These are phyloP conservation scores for Solanum lignicaule DNA, from an alignment of 257 asterid genomes.

Conservation along the genomic window DNA sequence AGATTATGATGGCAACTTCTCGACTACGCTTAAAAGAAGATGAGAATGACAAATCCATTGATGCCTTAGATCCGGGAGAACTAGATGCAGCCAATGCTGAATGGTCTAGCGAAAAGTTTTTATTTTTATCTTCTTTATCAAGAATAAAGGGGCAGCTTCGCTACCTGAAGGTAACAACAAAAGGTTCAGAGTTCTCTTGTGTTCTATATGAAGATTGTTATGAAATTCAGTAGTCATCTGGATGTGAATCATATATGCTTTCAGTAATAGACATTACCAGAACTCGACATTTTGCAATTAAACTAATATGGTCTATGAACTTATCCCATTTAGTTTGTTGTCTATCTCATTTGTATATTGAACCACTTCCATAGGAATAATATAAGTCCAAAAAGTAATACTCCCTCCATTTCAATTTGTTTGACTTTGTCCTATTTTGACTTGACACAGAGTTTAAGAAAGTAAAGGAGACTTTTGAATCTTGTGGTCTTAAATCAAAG, in stretches of 20 bases:
- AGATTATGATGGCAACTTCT: conserved; percentile 85
- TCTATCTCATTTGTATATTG: neutral
- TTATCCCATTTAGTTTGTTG: neutral
- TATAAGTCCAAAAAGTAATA: neutral
- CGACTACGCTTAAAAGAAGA: conserved; percentile 76
- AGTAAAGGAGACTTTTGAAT: neutral
- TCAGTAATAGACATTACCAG: neutral
- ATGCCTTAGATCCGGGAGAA: conserved; percentile 75
- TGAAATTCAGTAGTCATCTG: neutral
- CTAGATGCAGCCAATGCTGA: conserved; percentile 70
- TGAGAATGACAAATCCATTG: conserved; percentile 67
- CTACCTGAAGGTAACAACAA: conserved; percentile 65
- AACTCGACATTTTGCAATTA: neutral
- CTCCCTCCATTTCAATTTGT: neutral
- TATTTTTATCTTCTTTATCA: conserved; percentile 57
- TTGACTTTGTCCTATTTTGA: neutral
- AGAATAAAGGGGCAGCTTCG: conserved; percentile 93
- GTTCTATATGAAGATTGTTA: neutral
- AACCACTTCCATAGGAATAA: neutral
- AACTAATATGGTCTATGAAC: neutral
- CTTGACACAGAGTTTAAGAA: neutral
- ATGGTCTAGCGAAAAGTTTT: conserved; percentile 81
- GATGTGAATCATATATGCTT: neutral
- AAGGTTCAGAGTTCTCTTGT: neutral
- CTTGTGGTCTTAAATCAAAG: neutral